Conservation (phyloP, 2,329 filamentous ascomycete genomes). For the Colletotrichum sidae region DNA sequence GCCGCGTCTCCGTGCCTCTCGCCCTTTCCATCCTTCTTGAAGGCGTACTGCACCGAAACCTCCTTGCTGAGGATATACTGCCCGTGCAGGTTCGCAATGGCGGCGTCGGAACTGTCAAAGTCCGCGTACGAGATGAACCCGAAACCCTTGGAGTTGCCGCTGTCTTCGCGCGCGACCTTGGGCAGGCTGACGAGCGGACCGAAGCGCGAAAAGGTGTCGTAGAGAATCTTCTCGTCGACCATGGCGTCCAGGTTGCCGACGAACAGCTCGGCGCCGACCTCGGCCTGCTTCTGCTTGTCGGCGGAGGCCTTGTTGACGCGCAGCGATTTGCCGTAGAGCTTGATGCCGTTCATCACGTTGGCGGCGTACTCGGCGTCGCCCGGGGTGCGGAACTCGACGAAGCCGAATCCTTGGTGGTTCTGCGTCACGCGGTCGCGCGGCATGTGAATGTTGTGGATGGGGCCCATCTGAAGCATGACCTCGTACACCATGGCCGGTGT, state of each 20-base stretch:
- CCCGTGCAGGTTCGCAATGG: conserved; percentile 91
- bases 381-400: conserved; percentile 97
- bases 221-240: conserved; percentile 95
- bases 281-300: conserved; percentile 92
- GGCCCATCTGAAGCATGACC: conserved; percentile 97
- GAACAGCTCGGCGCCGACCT: conserved; percentile 97
- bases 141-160: conserved; percentile 91
- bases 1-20: conserved; percentile 95
- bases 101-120: conserved; percentile 93
- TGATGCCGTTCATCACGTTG: conserved; percentile 95
- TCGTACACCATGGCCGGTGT: conserved; percentile 94
- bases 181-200: conserved; percentile 85
- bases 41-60: conserved; percentile 96
- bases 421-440: conserved; percentile 98
- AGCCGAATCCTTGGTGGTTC: conserved; percentile 96
- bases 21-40: conserved; percentile 99
- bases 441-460: conserved; percentile 97
- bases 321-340: conserved; percentile 92
- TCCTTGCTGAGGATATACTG: conserved; percentile 98
- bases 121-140: conserved; percentile 94
- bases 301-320: conserved; percentile 94
- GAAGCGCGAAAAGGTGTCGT: conserved; percentile 93
- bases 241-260: conserved; percentile 94
- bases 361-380: conserved; percentile 97
- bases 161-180: conserved; percentile 92